Evolutionary conservation across 2,329 filamentous ascomycete genomes (phyloP).

Genomic region (Ophiocordyceps australis): DNA sequence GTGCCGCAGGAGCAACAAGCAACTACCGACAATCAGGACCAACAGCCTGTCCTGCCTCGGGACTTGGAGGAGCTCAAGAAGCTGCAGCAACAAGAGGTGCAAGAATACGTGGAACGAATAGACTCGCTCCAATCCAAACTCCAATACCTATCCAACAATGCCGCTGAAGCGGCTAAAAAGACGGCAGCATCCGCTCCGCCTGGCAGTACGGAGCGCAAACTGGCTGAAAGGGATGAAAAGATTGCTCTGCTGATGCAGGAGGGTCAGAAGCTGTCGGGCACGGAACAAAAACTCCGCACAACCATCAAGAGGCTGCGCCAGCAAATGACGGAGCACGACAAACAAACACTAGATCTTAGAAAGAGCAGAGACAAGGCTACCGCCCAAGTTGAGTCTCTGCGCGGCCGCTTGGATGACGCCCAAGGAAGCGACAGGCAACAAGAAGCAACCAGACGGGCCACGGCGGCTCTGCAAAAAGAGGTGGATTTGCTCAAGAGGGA

Average conservation of each 20-base stretch:
- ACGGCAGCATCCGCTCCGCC: constrained; percentile 41
- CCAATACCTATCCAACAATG: constrained; percentile 69
- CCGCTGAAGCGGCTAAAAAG: constrained; percentile 56
- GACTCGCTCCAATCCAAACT: constrained; percentile 86
- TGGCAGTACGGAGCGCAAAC: constrained; percentile 54
- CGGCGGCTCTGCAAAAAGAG: constrained; percentile 25
- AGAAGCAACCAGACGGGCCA: constrained; percentile 30
- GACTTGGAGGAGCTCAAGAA: constrained; percentile 9
- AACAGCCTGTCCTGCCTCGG: constrained; percentile 2
- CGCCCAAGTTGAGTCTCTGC: constrained; percentile 26
- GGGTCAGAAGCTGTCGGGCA: constrained; percentile 72
- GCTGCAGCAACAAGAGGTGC: constrained; percentile 59
- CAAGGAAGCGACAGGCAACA: constrained; percentile 37
- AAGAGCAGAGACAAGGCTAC: constrained; percentile 39
- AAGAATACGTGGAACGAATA: constrained; percentile 72
- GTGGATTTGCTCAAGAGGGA: constrained; percentile 25
- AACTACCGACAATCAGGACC: too few species aligned
- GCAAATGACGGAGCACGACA: constrained; percentile 48
- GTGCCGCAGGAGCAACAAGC: neutral
- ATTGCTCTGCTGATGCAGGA: constrained; percentile 85
- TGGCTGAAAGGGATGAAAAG: constrained; percentile 80
- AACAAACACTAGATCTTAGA: constrained; percentile 39
- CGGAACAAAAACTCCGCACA: constrained; percentile 67
- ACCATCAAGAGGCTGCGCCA: constrained; percentile 66
- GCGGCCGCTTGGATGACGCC: constrained; percentile 26